These are phyloP conservation scores for Botrytis tulipae DNA, from an alignment of 2,329 filamentous ascomycete species.

Conservation along the genomic window DNA sequence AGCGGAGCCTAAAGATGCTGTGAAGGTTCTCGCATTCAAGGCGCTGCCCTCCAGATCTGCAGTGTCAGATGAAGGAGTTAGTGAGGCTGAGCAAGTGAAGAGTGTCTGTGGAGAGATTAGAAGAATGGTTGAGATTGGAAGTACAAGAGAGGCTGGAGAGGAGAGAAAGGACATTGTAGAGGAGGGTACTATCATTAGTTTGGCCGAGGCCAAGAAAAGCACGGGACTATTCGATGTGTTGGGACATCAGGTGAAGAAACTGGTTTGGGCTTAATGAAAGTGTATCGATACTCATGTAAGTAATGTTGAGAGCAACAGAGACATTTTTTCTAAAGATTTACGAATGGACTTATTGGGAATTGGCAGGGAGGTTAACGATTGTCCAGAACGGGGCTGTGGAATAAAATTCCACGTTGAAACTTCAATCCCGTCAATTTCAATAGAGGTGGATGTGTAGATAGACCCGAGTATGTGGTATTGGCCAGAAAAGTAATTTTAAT, in stretches of 20 bases:
- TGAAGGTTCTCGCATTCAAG: constrained; percentile 53
- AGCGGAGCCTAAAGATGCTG: constrained; percentile 24
- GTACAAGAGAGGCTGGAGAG: constrained; percentile 39
- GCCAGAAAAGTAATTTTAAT: background rate
- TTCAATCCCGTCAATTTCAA: background rate
- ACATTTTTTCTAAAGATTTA: background rate
- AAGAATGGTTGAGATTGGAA: constrained; percentile 54
- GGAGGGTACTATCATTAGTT: constrained; percentile 71
- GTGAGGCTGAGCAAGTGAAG: constrained; percentile 38
- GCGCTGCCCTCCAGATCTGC: constrained; percentile 50
- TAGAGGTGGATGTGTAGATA: background rate
- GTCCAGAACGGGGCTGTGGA: background rate
- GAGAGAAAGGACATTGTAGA: constrained; percentile 51
- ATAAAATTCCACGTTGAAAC: background rate
- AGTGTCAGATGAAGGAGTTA: constrained; percentile 31
- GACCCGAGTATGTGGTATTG: constrained; percentile 8
- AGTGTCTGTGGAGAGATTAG: constrained; percentile 23
- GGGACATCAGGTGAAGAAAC: constrained; percentile 86
- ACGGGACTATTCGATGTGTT: constrained; percentile 84
- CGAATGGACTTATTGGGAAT: background rate
- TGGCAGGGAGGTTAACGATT: background rate
- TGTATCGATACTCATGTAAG: background rate
- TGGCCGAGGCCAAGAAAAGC: constrained; percentile 81
- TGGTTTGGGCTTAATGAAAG: constrained; percentile 67
- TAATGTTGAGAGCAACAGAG: background rate